Conservation (phyloP, 148 eudicot genomes). For the Silene conica region DNA sequence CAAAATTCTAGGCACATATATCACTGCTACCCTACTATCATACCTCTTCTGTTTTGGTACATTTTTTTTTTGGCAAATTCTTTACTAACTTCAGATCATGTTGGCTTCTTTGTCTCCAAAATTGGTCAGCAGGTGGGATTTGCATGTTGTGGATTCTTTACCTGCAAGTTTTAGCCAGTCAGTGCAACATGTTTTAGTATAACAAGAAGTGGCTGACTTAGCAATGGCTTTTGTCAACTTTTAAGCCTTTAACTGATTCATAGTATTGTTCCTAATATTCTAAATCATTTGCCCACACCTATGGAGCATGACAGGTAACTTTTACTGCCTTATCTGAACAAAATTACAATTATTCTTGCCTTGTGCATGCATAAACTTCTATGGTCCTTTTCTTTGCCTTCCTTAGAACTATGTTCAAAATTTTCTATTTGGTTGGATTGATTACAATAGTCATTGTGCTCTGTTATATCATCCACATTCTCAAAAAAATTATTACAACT, state of each 20-base stretch:
- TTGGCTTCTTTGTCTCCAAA: background rate
- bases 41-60: constrained; percentile 20
- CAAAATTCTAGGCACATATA: constrained; percentile 18
- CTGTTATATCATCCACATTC: background rate
- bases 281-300: background rate
- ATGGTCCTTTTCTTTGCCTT: background rate
- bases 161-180: constrained; percentile 12
- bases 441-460: background rate
- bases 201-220: background rate
- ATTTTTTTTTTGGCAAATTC: background rate
- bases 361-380: background rate
- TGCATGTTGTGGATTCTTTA: background rate
- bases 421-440: background rate
- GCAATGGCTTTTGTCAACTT: background rate
- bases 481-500: background rate
- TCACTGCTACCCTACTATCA: background rate
- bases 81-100: background rate
- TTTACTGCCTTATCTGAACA: background rate
- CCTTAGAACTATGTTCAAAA: background rate
- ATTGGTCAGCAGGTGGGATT: background rate
- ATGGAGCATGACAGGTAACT: background rate
- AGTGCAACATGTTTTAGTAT: background rate
- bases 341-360: too few relatives aligned
- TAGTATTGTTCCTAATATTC: background rate
- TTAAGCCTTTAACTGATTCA: background rate